Conservation (phyloP, 2,329 filamentous ascomycete species). For the Exophiala alcalophila region DNA sequence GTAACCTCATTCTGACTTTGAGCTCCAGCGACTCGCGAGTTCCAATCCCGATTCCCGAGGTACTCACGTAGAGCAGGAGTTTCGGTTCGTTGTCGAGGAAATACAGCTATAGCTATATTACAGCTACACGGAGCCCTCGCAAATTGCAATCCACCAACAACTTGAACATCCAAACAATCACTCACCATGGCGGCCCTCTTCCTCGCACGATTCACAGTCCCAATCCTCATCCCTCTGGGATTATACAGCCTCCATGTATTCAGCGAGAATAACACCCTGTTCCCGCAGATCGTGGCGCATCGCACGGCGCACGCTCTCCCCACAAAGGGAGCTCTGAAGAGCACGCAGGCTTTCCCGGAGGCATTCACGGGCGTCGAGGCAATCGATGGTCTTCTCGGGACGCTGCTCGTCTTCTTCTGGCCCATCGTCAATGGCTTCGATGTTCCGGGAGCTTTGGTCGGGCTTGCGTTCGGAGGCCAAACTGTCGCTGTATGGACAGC, state of each 20-base stretch:
- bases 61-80: too few species aligned
- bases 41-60: too few species aligned
- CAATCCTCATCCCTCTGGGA: slow-evolving; percentile 14
- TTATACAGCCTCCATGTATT: slow-evolving; percentile 12
- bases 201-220: slow-evolving; percentile 4
- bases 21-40: too few species aligned
- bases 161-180: too few species aligned
- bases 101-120: too few species aligned
- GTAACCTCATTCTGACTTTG: too few species aligned
- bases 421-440: slow-evolving; percentile 37
- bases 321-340: not conserved
- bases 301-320: slow-evolving; percentile 5
- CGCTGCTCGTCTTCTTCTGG: slow-evolving; percentile 40
- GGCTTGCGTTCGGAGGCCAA: slow-evolving; percentile 40
- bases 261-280: slow-evolving; percentile 8
- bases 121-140: too few species aligned
- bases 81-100: too few species aligned
- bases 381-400: slow-evolving; percentile 35
- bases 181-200: slow-evolving; percentile 25
- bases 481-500: slow-evolving; percentile 40
- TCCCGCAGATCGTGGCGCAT: slow-evolving; percentile 2
- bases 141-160: too few species aligned
- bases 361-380: slow-evolving; percentile 37
- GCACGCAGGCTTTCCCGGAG: slow-evolving; percentile 29
- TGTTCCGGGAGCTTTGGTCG: slow-evolving; percentile 34